Evolutionary conservation across 305 asterid species (phyloP), one percentile per base, ranked within the genome.

Genomic region (Fraxinus platypoda): DNA sequence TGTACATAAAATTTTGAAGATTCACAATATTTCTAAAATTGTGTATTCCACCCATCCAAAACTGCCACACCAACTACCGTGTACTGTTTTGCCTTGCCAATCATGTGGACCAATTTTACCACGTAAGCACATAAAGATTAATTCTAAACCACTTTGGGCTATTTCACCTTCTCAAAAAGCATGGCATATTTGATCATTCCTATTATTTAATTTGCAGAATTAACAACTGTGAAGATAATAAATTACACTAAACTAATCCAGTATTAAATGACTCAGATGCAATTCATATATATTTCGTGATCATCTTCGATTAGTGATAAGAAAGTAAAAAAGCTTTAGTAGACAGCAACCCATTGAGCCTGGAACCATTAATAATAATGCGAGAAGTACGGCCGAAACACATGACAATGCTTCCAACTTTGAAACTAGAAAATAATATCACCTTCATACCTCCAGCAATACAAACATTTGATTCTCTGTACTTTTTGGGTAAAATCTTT

Each of bases 371-470:
- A 31, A 64, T 71, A 31, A 64, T 71, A 17, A 52, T 78, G 84
- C 76, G 78, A 76, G 59, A 28, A 74, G 76, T 81, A 59, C 6
- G 54, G 83, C 78, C 75, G 73, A 81, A 79, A 77, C 54, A 54
- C 41, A 57, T 75, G 25, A 70, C 8, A n/a, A 25, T 72, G 82
- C 46, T 66, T 74, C 80, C 76, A 81, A 68, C 54, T 79, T 80
- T 38, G 35, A 80, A 86, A 81, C 87, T 74, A 86, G 82, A 86
- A 84, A 62, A 74, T 73, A 84, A 87, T 80, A 89, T 83, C 86
- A 83, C 87, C 81, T 84, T 87, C 92, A 87, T 93, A 97, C 99
- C 99, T 94, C 98, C 98, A 88, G 98, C 95, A 85, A 97, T 91
- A 89, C 98, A 97, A 81, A 97, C 89, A 78, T 94, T 97, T 82